Base-by-base conservation (phyloP, 164 flowering plant genomes). In the Piper betle region DNA sequence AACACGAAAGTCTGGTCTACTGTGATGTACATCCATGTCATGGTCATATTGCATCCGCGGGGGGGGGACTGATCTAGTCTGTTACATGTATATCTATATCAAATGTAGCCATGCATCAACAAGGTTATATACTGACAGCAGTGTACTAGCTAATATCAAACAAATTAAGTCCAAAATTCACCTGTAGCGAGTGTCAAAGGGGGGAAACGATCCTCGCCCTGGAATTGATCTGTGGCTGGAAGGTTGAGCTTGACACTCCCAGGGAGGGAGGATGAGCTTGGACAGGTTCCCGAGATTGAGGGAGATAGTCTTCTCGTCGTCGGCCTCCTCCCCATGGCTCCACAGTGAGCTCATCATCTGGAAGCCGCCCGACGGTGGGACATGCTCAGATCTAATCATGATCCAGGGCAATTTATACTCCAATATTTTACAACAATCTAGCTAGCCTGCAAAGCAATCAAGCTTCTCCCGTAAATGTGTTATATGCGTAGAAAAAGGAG, bases 151-250 rank as follows among this genome's bases (percentile, higher is more conserved):
- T 12, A 13, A 39, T 39, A 25, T 16, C 11, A 40, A 13, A 16
- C 58, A 38, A 52, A 38, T 18, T 15, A 11, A n/a, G 33, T 25
- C 33, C 33, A 0, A 25, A 25, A 10, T n/a, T 20, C 4, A 90
- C 97, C 96, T 83, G 83, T 91, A 91, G 73, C 79, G 77, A 5
- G 97, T 79, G 59, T 77, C 77, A 83, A n/a, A 86, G 75, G 5
- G 97, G 97, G 9, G 79, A 77, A 68, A 91, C 74, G 58, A 82
- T 77, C 74, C 74, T 72, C 8, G 81, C 75, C 43, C 55, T 76
- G 19, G 87, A 69, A 25, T 69, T 25, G 17, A 58, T 58, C 6
- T 69, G 79, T 46, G 68, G 66, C 41, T 76, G 84, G 59, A 67
- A 75, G 46, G 33, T 25, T 25, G 52, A 66, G 65, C 61, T 71